A percentile compares a stretch with the other conserved stretches of the same genome.
phyloP scores from a whole-genome alignment of 116 monocot species.

The Phalaenopsis hybrid region DNA sequence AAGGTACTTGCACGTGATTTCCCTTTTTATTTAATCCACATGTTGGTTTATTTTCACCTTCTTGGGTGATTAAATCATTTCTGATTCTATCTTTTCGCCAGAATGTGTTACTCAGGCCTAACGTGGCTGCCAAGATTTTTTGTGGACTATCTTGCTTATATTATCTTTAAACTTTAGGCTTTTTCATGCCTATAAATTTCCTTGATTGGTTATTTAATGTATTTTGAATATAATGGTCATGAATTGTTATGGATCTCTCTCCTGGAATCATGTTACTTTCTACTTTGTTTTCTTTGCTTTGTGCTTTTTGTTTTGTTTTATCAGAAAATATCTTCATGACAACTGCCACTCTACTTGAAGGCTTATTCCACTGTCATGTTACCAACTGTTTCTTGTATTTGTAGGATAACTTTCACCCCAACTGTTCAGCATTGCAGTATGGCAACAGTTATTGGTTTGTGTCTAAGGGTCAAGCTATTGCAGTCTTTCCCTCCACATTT shows the following conservation, averaged over 20 bases:
- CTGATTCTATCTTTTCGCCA: neutral
- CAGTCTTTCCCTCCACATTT: slow-evolving; percentile 68
- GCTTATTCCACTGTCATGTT: neutral
- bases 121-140: neutral
- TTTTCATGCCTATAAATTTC: neutral
- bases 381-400: slow-evolving; percentile 6
- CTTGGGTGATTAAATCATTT: neutral
- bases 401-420: slow-evolving; percentile 75
- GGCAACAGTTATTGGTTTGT: slow-evolving; percentile 75
- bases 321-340: neutral
- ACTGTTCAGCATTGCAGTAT: slow-evolving; percentile 75
- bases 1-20: neutral
- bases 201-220: neutral
- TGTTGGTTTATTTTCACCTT: slow-evolving; percentile 6
- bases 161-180: neutral
- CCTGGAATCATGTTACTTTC: neutral
- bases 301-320: neutral
- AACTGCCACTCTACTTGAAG: neutral
- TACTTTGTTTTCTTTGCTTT: neutral
- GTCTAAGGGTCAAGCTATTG: slow-evolving; percentile 67
- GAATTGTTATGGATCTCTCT: neutral
- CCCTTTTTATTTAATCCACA: neutral
- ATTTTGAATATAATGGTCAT: neutral
- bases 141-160: neutral
- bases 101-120: neutral